Percentiles rank a stretch among this genome's conserved stretches.
Conservation (phyloP, 768 basidiomycete genomes). For the Suillus americanus region DNA sequence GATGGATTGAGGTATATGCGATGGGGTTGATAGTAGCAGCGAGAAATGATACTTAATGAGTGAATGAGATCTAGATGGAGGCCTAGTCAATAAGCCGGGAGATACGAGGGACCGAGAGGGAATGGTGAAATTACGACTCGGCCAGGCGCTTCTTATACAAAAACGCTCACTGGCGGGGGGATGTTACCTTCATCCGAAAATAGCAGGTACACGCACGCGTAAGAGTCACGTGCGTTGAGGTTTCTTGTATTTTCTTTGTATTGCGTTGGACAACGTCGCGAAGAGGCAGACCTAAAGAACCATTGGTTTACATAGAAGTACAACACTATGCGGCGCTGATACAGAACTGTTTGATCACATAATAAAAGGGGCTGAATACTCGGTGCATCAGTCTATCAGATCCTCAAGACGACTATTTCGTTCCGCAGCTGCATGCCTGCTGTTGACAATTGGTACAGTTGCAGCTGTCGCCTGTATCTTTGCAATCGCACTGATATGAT, state of each 20-base stretch:
- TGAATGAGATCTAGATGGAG: neutral
- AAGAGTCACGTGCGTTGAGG: conserved; percentile 8
- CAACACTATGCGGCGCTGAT: neutral
- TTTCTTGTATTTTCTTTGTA: conserved; percentile 9
- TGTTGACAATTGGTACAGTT: conserved; percentile 14
- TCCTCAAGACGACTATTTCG: conserved; percentile 11
- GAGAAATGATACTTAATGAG: neutral
- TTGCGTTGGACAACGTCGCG: neutral
- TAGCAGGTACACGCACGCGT: conserved; percentile 6
- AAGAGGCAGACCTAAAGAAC: neutral
- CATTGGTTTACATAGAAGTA: neutral
- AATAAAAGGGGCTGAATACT: neutral
- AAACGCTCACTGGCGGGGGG: conserved; percentile 3
- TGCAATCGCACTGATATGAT: conserved; percentile 20
- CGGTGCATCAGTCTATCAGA: neutral
- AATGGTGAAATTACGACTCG: neutral
- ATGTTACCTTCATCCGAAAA: conserved; percentile 16
- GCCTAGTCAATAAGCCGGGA: conserved; percentile 17
- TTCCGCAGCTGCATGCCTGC: conserved; percentile 17
- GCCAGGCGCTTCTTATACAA: conserved; percentile 7
- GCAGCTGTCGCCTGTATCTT: conserved; percentile 19
- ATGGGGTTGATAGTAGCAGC: neutral
- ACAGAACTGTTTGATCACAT: neutral
- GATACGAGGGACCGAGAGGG: neutral
- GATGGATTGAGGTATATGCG: conserved; percentile 2